Evolutionary conservation across 331 rosid species (phyloP).

Genomic region (Quercus phellos): DNA sequence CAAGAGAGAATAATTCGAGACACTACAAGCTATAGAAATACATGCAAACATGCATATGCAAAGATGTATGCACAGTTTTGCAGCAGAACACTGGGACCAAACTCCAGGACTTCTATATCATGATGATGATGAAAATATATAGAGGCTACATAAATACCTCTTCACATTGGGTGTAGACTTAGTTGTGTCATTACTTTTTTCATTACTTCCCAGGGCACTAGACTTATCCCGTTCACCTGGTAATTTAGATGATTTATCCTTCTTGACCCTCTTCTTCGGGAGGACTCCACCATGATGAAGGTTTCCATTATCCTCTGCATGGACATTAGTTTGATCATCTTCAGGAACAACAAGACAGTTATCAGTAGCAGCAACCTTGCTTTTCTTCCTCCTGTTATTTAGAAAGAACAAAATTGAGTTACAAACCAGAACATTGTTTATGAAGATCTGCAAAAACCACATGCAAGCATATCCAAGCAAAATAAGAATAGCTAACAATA

Average conservation of each 20-base stretch:
- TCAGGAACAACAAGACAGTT: slow-evolving; percentile 33
- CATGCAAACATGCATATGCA: not conserved
- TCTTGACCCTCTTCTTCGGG: slow-evolving; percentile 31
- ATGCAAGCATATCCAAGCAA: slow-evolving; percentile 5
- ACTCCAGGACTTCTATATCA: too few relatives aligned
- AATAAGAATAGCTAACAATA: not conserved
- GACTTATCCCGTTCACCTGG: slow-evolving; percentile 31
- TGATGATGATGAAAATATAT: too few relatives aligned
- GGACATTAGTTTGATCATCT: slow-evolving; percentile 22
- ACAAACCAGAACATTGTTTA: slow-evolving; percentile 9
- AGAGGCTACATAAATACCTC: slow-evolving; percentile 36
- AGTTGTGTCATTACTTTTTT: slow-evolving; percentile 30
- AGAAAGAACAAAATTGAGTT: slow-evolving; percentile 14
- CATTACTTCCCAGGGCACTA: slow-evolving; percentile 18
- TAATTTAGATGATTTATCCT: slow-evolving; percentile 34
- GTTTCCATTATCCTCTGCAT: slow-evolving; percentile 33
- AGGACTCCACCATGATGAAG: slow-evolving; percentile 15
- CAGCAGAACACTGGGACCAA: not conserved
- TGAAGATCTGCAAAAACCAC: not conserved
- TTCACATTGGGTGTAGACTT: slow-evolving; percentile 24
- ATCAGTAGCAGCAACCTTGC: slow-evolving; percentile 36
- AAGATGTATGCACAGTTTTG: not conserved
- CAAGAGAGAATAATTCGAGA: not conserved
- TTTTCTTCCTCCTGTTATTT: slow-evolving; percentile 64
- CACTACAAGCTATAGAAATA: not conserved